Percentiles rank a stretch among this genome's conserved stretches.
phyloP scores from a whole-genome alignment of 139 green algal genomes.

The Diplosphaera chodatii region DNA sequence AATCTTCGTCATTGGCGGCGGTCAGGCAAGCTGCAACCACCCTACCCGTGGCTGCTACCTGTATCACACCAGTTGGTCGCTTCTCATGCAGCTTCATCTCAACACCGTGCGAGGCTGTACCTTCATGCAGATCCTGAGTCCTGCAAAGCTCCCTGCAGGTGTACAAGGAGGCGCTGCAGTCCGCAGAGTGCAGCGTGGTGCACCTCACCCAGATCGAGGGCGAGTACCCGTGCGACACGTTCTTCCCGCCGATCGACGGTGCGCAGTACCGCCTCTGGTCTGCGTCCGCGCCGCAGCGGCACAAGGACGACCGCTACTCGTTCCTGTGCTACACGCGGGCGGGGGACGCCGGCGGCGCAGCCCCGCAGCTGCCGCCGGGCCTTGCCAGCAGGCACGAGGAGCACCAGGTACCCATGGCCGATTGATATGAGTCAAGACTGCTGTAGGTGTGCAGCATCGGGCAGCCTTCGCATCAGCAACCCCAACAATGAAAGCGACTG shows the following conservation, averaged over 20 bases:
- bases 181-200: slow-evolving; percentile 67
- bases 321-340: slow-evolving; percentile 71
- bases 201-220: slow-evolving; percentile 74
- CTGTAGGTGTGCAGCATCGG: no score
- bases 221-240: slow-evolving; percentile 83
- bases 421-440: no score
- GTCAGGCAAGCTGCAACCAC: slow-evolving; percentile 65
- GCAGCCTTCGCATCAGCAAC: no score
- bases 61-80: no score
- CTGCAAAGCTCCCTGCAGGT: neutral
- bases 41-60: no score
- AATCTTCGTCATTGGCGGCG: slow-evolving; percentile 96
- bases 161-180: slow-evolving; percentile 62
- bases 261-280: slow-evolving; percentile 67
- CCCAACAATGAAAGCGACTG: no score
- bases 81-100: no score
- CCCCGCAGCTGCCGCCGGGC: slow-evolving; percentile 31
- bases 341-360: neutral
- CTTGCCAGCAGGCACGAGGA: slow-evolving; percentile 76
- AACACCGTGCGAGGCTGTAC: no score
- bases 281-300: slow-evolving; percentile 26
- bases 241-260: slow-evolving; percentile 68
- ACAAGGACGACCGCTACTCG: slow-evolving; percentile 49
- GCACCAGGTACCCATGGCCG: slow-evolving; percentile 53
- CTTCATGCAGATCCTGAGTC: no score